These are phyloP conservation scores for Nicotiana tabacum DNA, from an alignment of 257 asterid genomes.

Conservation along the genomic window DNA sequence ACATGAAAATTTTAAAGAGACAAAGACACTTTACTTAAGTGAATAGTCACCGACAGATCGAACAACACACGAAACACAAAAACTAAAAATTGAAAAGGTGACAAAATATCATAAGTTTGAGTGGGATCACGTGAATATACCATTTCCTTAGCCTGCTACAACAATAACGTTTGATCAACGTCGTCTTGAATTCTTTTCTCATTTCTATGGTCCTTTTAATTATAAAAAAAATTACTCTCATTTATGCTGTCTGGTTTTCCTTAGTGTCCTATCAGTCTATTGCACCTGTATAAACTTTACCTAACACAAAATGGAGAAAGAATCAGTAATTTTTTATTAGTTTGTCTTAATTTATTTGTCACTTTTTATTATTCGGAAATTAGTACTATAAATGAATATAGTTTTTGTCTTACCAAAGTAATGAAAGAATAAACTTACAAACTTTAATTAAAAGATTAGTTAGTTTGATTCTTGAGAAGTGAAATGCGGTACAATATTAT, in stretches of 20 bases:
- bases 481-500: no score
- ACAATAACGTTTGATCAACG: conserved; percentile 31
- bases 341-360: no score
- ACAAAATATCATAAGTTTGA: conserved; percentile 8
- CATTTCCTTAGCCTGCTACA: background rate
- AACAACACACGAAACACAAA: conserved; percentile 6
- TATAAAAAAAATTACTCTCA: background rate
- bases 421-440: background rate
- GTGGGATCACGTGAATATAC: conserved; percentile 33
- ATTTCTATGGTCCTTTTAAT: background rate
- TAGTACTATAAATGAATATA: background rate
- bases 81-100: background rate
- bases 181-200: background rate
- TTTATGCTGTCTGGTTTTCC: background rate
- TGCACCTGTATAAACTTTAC: no score
- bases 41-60: conserved; percentile 14
- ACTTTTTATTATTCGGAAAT: background rate
- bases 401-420: background rate
- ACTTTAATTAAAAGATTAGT: no score
- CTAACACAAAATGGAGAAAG: background rate
- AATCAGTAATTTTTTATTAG: background rate
- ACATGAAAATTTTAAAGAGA: background rate
- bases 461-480: no score
- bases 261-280: background rate
- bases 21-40: conserved; percentile 4